Evolutionary conservation across 371 early-diverging fungal genomes (phyloP).

Genomic region (Rhizopus microsporus): DNA sequence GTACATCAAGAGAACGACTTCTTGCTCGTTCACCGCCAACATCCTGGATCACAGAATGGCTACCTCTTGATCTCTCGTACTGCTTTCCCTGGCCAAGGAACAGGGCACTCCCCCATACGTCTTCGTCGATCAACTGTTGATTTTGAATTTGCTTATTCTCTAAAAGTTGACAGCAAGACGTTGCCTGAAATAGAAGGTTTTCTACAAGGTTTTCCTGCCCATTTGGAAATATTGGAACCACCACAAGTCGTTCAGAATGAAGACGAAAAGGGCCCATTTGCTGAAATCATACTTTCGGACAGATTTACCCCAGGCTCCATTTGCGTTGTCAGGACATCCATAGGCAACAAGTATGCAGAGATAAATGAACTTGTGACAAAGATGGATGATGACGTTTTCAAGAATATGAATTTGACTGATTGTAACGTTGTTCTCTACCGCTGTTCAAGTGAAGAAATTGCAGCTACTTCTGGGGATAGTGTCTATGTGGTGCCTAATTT

Average conservation of each 20-base stretch:
- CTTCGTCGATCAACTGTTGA: slow-evolving; percentile 63
- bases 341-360: slow-evolving; percentile 48
- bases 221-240: slow-evolving; percentile 45
- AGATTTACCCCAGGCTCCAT: slow-evolving; percentile 74
- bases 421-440: slow-evolving; percentile 86
- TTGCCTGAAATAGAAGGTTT: slow-evolving; percentile 15
- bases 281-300: slow-evolving; percentile 61
- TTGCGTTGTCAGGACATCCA: slow-evolving; percentile 64
- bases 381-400: slow-evolving; percentile 47
- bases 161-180: slow-evolving; percentile 35
- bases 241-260: slow-evolving; percentile 48
- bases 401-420: slow-evolving; percentile 60
- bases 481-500: slow-evolving; percentile 85
- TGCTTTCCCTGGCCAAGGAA: slow-evolving; percentile 64
- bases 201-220: slow-evolving; percentile 60
- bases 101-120: slow-evolving; percentile 59
- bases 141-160: slow-evolving; percentile 55
- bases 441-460: slow-evolving; percentile 83
- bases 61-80: slow-evolving; percentile 88
- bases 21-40: slow-evolving; percentile 88
- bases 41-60: slow-evolving; percentile 88
- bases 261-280: slow-evolving; percentile 60
- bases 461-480: slow-evolving; percentile 69
- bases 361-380: slow-evolving; percentile 45
- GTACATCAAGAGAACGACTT: slow-evolving; percentile 94